Evolutionary conservation across 2,329 filamentous ascomycete genomes (phyloP), one percentile per base, ranked within the genome.

Genomic region (Exophiala alcalophila): DNA sequence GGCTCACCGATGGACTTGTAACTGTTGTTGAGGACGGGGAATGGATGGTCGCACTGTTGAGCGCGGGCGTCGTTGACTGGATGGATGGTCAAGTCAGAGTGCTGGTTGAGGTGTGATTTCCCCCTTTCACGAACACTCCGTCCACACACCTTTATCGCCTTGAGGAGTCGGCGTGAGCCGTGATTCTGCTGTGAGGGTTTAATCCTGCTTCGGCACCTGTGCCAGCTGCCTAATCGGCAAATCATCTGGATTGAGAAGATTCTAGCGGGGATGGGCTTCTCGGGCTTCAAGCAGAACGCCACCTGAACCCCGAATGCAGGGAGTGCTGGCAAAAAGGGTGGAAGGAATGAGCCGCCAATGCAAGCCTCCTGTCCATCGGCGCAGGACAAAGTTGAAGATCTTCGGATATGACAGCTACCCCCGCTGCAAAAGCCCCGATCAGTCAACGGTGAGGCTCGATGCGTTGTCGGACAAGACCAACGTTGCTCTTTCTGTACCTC

Each of bases 71-170:
- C 8, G 62, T 69, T 2, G 68, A 70, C 20, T 72, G 69, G 69
- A 69, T 72, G 66, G 68, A 71, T 45, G 62, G 62, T 4, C 61
- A 69, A 27, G 47, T 72, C 43, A 65, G 61, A 36, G 62, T 72
- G 40, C 50, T 72, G 20, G 55, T 70, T 19, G 67, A 70, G 28
- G 33, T 65, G n/a, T 56, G 44, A 50, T 18, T 14, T 18, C 16
- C 19, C 9, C 14, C 10, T 34, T 18, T 5, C 19, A n/a, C 10
- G 12, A n/a, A 5, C 11, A n/a, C 5, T 12, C 24, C 32, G n/a
- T 14, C 15, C 4, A 35, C 5, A n/a, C n/a, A 29, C 11, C 11
- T 12, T 29, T n/a, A n/a, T n/a, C n/a, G n/a, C n/a, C n/a, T n/a
- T n/a, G n/a, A n/a, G n/a, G n/a, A n/a, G n/a, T n/a, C n/a, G n/a